Conservation (phyloP, 2,329 filamentous ascomycete genomes). For the Talaromyces verruculosus region DNA sequence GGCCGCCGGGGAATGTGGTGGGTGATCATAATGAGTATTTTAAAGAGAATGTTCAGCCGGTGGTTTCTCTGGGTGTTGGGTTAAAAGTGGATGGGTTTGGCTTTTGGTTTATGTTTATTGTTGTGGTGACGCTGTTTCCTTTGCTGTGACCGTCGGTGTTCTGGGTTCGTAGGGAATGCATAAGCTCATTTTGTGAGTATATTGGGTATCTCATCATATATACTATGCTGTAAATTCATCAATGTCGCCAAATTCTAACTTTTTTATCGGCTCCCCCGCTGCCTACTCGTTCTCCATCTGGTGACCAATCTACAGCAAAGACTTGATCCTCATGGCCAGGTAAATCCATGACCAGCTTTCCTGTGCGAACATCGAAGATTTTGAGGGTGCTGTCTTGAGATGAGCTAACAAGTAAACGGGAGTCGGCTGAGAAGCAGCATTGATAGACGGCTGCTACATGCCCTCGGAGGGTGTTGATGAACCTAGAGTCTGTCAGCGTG, state of each 20-base stretch:
- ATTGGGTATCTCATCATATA: conserved; percentile 17
- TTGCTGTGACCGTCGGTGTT: neutral
- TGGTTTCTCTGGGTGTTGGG: neutral
- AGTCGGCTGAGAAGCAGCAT: conserved; percentile 89
- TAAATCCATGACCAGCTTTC: conserved; percentile 77
- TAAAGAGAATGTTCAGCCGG: conserved; percentile 32
- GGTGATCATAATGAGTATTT: conserved; percentile 34
- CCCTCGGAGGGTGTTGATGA: conserved; percentile 81
- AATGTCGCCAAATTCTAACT: conserved; percentile 65
- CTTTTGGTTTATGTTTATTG: conserved; percentile 2
- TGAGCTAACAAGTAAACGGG: conserved; percentile 78
- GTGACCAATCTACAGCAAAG: conserved; percentile 92
- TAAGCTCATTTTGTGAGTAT: neutral
- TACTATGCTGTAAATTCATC: conserved; percentile 18
- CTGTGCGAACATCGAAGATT: conserved; percentile 86
- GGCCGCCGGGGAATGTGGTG: conserved; percentile 63
- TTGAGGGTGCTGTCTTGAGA: conserved; percentile 93
- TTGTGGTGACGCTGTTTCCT: neutral
- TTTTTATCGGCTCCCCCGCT: conserved; percentile 91
- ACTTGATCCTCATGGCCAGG: conserved; percentile 92
- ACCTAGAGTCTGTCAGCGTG: conserved; percentile 50
- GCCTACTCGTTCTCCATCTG: conserved; percentile 82
- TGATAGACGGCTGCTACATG: conserved; percentile 93
- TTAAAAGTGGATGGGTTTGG: neutral
- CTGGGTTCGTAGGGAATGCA: neutral